phyloP scores from a whole-genome alignment of 495 filamentous ascomycete genomes.

The Daldinia childiae region DNA sequence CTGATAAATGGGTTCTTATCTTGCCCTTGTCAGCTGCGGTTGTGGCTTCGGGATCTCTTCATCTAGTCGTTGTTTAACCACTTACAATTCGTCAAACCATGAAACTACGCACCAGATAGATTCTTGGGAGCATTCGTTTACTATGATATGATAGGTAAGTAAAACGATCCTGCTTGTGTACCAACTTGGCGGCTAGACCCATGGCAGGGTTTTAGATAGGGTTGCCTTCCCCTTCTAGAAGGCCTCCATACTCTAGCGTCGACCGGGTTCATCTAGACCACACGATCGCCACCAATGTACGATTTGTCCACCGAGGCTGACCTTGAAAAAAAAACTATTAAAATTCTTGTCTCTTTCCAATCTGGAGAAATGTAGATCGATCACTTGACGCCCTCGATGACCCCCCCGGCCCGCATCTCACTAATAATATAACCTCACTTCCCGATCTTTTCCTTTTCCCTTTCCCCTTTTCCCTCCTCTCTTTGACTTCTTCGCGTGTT shows the following conservation, averaged over 20 bases:
- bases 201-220: slow-evolving; percentile 27
- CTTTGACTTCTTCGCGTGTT: slow-evolving; percentile 21
- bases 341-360: slow-evolving; percentile 29
- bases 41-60: slow-evolving; percentile 22
- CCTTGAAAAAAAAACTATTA: slow-evolving; percentile 41
- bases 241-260: slow-evolving; percentile 37
- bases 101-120: slow-evolving; percentile 19
- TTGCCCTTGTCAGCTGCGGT: slow-evolving; percentile 13
- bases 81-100: slow-evolving; percentile 18
- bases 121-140: background rate
- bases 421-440: slow-evolving; percentile 23
- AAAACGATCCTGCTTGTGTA: background rate
- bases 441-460: slow-evolving; percentile 11
- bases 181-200: background rate
- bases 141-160: background rate
- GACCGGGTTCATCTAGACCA: slow-evolving; percentile 41
- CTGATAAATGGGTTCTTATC: slow-evolving; percentile 2
- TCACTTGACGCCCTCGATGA: slow-evolving; percentile 18
- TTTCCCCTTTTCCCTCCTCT: background rate
- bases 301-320: slow-evolving; percentile 40
- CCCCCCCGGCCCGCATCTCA: slow-evolving; percentile 15
- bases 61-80: slow-evolving; percentile 21
- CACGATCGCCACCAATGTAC: slow-evolving; percentile 28
- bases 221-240: slow-evolving; percentile 48
- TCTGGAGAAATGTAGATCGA: slow-evolving; percentile 29